These are phyloP conservation scores for Colletotrichum sp. DNA, from an alignment of 2,329 filamentous ascomycete genomes.

Conservation along the genomic window DNA sequence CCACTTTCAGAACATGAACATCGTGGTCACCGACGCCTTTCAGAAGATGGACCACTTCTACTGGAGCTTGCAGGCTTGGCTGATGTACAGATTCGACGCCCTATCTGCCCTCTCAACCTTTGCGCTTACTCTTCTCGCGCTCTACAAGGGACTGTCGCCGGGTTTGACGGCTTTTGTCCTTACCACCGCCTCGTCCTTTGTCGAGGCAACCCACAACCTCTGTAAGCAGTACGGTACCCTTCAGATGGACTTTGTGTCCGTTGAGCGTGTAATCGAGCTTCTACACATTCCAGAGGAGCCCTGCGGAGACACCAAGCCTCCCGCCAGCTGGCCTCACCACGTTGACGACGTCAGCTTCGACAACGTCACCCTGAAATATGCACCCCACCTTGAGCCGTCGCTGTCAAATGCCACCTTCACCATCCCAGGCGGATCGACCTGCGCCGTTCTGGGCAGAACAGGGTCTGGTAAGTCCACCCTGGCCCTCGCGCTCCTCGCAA, in stretches of 20 bases:
- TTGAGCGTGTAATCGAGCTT: constrained; percentile 85
- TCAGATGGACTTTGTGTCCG: constrained; percentile 91
- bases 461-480: constrained; percentile 87
- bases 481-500: constrained; percentile 63
- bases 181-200: constrained; percentile 72
- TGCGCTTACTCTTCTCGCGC: constrained; percentile 73
- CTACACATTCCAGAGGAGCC: constrained; percentile 80
- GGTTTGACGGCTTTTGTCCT: constrained; percentile 86
- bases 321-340: constrained; percentile 77
- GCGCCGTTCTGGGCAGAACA: constrained; percentile 79
- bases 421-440: constrained; percentile 70
- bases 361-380: constrained; percentile 79
- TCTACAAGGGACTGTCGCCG: constrained; percentile 76
- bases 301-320: constrained; percentile 69
- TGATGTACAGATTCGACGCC: constrained; percentile 78
- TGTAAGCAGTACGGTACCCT: constrained; percentile 84
- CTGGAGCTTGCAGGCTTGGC: constrained; percentile 87
- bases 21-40: constrained; percentile 83
- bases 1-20: constrained; percentile 81
- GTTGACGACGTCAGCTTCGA: constrained; percentile 78
- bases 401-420: constrained; percentile 71
- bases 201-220: constrained; percentile 72
- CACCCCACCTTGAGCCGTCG: constrained; percentile 76
- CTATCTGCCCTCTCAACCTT: constrained; percentile 78
- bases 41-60: constrained; percentile 98